Conservation (phyloP, 75 land plant species). For the Larix kaempferi region DNA sequence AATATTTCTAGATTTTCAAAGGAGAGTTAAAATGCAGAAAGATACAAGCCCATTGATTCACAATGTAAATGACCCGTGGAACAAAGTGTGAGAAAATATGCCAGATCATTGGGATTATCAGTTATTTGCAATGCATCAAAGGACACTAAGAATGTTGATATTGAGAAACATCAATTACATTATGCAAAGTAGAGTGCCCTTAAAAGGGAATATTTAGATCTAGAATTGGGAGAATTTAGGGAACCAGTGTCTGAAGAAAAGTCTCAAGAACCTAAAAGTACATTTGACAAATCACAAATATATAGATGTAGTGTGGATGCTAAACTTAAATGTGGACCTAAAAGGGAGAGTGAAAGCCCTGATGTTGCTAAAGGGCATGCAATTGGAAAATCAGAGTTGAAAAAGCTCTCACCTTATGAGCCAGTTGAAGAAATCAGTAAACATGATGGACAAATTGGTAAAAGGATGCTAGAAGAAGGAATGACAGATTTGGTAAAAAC, state of each 20-base stretch:
- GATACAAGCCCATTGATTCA: slow-evolving; percentile 17
- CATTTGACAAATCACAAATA: slow-evolving; percentile 23
- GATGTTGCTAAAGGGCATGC: slow-evolving; percentile 26
- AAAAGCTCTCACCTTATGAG: slow-evolving; percentile 23
- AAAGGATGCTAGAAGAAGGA: slow-evolving; percentile 19
- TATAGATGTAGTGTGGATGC: slow-evolving; percentile 28
- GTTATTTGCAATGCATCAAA: slow-evolving; percentile 7
- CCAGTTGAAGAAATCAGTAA: background rate
- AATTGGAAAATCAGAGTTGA: slow-evolving; percentile 21
- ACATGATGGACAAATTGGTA: slow-evolving; percentile 20
- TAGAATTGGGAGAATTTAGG: slow-evolving; percentile 73
- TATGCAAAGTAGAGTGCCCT: slow-evolving; percentile 28
- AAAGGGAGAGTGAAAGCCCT: slow-evolving; percentile 15
- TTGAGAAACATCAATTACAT: slow-evolving; percentile 15
- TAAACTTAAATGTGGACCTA: slow-evolving; percentile 17
- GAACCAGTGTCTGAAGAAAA: slow-evolving; percentile 44
- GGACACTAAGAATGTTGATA: slow-evolving; percentile 18
- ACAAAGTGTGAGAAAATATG: slow-evolving; percentile 18
- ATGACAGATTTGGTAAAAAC: slow-evolving; percentile 16
- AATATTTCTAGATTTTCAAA: slow-evolving; percentile 14
- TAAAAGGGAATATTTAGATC: slow-evolving; percentile 52
- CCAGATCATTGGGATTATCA: slow-evolving; percentile 4
- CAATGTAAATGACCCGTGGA: slow-evolving; percentile 20
- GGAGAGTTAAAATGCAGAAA: slow-evolving; percentile 22
- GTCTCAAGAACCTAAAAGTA: slow-evolving; percentile 13